These are phyloP conservation scores for Sesbania bispinosa DNA, from an alignment of 306 rosid genomes.

Conservation along the genomic window DNA sequence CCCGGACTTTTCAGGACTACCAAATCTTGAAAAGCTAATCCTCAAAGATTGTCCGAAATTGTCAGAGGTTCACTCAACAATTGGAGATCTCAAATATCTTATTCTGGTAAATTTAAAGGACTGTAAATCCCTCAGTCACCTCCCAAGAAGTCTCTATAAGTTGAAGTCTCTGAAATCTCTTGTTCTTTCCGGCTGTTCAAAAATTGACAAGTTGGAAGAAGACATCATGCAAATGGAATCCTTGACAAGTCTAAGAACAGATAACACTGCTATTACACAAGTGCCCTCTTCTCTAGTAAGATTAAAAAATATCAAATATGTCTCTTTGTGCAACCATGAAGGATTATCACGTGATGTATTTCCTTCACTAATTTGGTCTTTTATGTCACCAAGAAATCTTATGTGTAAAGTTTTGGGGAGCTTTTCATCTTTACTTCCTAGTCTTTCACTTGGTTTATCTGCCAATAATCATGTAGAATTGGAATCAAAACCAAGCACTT, in stretches of 20 bases:
- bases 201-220: conserved; percentile 7
- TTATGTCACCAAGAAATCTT: neutral
- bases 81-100: conserved; percentile 10
- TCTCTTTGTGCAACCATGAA: neutral
- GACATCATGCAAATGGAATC: conserved; percentile 7
- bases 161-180: conserved; percentile 3
- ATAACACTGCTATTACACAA: conserved; percentile 6
- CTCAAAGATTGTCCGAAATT: neutral
- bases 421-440: neutral
- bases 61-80: neutral
- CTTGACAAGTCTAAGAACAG: neutral
- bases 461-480: neutral
- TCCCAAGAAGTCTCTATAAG: conserved; percentile 8
- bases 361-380: conserved; percentile 7
- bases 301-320: neutral
- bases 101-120: neutral
- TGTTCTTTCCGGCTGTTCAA: neutral
- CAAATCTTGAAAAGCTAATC: conserved; percentile 2
- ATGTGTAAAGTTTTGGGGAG: neutral
- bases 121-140: conserved; percentile 8
- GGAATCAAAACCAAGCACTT: neutral
- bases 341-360: neutral
- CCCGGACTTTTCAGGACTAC: neutral
- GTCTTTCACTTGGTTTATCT: conserved; percentile 7
- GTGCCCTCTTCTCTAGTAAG: neutral